Conservation (phyloP, 1,284 basidiomycete genomes). For the Takashimella koratensis region DNA sequence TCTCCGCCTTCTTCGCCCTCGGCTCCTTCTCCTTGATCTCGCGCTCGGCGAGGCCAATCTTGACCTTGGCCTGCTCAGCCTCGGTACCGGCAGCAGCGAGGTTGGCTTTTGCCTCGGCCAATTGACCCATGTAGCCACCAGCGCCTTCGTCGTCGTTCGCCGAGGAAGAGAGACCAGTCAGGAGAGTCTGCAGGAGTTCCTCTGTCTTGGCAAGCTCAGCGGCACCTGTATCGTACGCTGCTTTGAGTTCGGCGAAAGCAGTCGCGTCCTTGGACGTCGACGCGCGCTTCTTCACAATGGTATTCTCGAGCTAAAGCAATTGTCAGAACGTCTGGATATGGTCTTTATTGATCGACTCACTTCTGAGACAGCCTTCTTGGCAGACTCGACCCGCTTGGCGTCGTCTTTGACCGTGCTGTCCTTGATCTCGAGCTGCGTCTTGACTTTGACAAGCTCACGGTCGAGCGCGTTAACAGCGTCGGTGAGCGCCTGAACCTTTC, state of each 20-base stretch:
- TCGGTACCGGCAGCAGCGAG: slow-evolving; percentile 75
- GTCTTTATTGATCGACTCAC: slow-evolving; percentile 50
- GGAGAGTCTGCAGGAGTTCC: slow-evolving; percentile 89
- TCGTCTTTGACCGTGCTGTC: slow-evolving; percentile 76
- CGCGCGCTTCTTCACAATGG: slow-evolving; percentile 58
- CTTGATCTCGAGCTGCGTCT: slow-evolving; percentile 83
- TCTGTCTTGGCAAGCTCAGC: slow-evolving; percentile 71
- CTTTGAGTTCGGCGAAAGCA: slow-evolving; percentile 54
- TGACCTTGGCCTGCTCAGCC: slow-evolving; percentile 76
- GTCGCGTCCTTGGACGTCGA: slow-evolving; percentile 56
- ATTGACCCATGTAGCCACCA: slow-evolving; percentile 94
- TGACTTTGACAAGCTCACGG: slow-evolving; percentile 80
- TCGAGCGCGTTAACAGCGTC: slow-evolving; percentile 74
- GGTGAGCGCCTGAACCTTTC: slow-evolving; percentile 72
- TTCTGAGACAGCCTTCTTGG: slow-evolving; percentile 60
- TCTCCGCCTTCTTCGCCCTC: slow-evolving; percentile 78
- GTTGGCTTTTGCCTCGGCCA: slow-evolving; percentile 79
- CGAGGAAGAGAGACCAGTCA: slow-evolving; percentile 81
- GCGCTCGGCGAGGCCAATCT: slow-evolving; percentile 72
- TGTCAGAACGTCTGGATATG: slow-evolving; percentile 8
- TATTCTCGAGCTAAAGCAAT: slow-evolving; percentile 58
- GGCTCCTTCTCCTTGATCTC: slow-evolving; percentile 76
- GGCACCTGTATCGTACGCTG: slow-evolving; percentile 62
- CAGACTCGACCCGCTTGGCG: slow-evolving; percentile 58
- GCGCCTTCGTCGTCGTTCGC: slow-evolving; percentile 55